These are phyloP conservation scores for Vanrija humicola DNA, from an alignment of 1,284 basidiomycete genomes.

Conservation along the genomic window DNA sequence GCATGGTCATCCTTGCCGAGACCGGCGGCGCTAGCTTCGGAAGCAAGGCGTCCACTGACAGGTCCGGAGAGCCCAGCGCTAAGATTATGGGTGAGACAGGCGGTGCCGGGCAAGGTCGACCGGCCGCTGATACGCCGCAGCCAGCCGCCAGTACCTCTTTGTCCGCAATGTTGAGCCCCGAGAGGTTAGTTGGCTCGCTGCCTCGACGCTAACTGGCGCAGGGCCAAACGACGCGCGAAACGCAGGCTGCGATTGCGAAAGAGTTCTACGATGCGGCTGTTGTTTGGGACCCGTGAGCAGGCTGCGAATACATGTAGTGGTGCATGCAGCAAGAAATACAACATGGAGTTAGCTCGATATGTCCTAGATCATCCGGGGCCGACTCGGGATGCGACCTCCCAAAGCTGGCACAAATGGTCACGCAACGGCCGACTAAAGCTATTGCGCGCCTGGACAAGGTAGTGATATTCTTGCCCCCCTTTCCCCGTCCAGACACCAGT, in stretches of 20 bases:
- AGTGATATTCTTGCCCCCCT: conserved; percentile 38
- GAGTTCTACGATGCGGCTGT: conserved; percentile 81
- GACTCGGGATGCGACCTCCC: conserved; percentile 1
- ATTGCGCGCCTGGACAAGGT: conserved; percentile 11
- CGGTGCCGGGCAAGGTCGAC: background rate
- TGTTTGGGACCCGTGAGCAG: conserved; percentile 57
- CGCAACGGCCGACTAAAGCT: conserved; percentile 22
- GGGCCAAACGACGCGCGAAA: conserved; percentile 61
- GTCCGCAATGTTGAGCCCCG: conserved; percentile 52
- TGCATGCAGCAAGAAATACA: background rate
- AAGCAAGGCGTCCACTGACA: conserved; percentile 51
- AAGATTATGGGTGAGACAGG: conserved; percentile 56
- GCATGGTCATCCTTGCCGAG: conserved; percentile 87
- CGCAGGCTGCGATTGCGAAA: conserved; percentile 72
- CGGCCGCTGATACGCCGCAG: conserved; percentile 25
- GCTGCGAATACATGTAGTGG: background rate
- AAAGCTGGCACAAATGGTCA: conserved; percentile 10
- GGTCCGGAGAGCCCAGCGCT: conserved; percentile 54
- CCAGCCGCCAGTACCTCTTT: conserved; percentile 81
- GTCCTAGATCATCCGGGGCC: conserved; percentile 18
- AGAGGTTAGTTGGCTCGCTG: too few relatives aligned
- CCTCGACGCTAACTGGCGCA: background rate
- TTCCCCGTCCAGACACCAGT: conserved; percentile 44
- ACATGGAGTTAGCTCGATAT: background rate
- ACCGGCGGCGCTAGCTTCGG: conserved; percentile 77